Base-by-base conservation (phyloP, 2,329 filamentous ascomycete species). In the Scedosporium aurantiacum region DNA sequence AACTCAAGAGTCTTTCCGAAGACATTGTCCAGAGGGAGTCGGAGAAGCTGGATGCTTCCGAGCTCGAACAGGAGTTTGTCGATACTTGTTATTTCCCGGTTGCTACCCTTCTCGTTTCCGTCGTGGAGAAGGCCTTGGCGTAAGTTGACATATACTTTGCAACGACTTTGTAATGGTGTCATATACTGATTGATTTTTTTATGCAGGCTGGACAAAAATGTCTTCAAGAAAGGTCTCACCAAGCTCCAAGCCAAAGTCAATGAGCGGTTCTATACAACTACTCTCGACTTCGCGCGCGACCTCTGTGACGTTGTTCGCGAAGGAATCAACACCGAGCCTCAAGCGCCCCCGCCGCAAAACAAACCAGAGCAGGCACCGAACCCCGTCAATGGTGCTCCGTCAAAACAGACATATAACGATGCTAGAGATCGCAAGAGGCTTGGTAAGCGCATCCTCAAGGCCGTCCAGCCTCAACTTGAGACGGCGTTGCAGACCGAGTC, bases 31-130 rank as follows among this genome's bases (percentile, higher is more conserved):
- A 87, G 71, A 84, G 92, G 59, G 94, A 97, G 73, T 78, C 79
- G 57, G 76, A 85, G 66, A 96, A 96, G 72, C 78, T 96, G 23
- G 84, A 90, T 63, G 87, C 90, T 62, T 86, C 86, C 14, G 84
- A 90, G 69, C 78, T 91, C 58, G 83, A 97, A 67, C 85, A 85
- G 66, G 85, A 87, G 63, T 87, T 96, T 68, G 83, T 97, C 32
- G 89, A 97, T 71, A 88, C 84, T 41, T 88, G 95, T 67, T 99
- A 97, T 74, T 97, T 97, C 66, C 94, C 94, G 0, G 84, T 97
- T 14, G 82, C 87, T 61, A 86, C 86, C 67, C 76, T 95, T 58
- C 80, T 99, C 23, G 82, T 81, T 69, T 88, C 90, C 3, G 87
- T 94, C 28, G 78, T 97, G 58, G 87, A 91, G 47, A 91, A 88